Base-by-base conservation (phyloP, 768 basidiomycete species). In the Boletales sp. region DNA sequence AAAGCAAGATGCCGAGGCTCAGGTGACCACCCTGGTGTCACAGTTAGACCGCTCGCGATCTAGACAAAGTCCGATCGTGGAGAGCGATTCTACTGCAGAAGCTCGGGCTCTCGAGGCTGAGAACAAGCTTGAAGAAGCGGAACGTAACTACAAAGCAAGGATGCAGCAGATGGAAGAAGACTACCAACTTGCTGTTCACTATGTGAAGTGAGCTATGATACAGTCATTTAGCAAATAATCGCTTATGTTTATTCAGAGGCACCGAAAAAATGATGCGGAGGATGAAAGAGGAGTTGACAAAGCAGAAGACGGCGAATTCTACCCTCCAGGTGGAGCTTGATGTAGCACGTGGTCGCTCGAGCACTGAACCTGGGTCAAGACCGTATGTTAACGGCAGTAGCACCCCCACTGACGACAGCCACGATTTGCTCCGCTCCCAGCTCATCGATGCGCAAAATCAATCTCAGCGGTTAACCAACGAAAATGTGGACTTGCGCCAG, bases 231-330 rank as follows among this genome's bases (percentile, higher is more conserved):
- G 46, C 33, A 58, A 45, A 38, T 34, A 41, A 47, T 53, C 47
- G 48, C 49, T 55, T 52, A 61, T 53, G 45, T 49, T 48, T 32
- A 54, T 51, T 31, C 63, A 93, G 90, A 79, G 92, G 92, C 40
- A 97, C 94, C 2, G 96, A 98, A 70, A 96, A 94, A 72, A 93
- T 98, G 84, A 88, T 97, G 76, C 84, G 93, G 57, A 83, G 87
- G 58, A 91, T 97, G 86, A 90, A 93, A 69, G 95, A 94, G 49
- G 96, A 98, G 63, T 72, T 97, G 50, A 87, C 81, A 57, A 94
- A 89, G 72, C 90, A 95, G 70, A 97, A 96, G 72, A 76, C 76
- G 41, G 69, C 84, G 40, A 94, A 93, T 62, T 74, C 83, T 39
- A 74, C 78, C 49, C 81, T 98, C 25, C 92, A 97, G 64, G 70